Conservation (phyloP, 495 filamentous ascomycete species). For the Daldinia caldariorum region DNA sequence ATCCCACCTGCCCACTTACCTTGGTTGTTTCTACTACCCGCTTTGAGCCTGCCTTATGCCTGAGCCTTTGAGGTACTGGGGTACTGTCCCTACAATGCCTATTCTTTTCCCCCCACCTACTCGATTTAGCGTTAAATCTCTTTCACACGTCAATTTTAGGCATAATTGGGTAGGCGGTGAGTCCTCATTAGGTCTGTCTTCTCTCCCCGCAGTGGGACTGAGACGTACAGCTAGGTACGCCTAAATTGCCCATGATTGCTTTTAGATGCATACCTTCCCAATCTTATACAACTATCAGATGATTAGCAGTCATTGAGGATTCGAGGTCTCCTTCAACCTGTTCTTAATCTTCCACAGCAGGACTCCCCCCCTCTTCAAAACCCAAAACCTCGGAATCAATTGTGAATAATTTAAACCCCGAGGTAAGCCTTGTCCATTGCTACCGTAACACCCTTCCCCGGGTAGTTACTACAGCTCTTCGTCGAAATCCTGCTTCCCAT, state of each 20-base stretch:
- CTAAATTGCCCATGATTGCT: not conserved
- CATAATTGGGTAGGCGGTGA: conserved; percentile 35
- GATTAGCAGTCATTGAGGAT: not conserved
- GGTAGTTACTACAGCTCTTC: not conserved
- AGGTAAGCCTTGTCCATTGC: too few species aligned
- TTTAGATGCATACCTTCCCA: conserved; percentile 25
- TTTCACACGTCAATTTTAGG: conserved; percentile 31
- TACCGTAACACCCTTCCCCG: too few species aligned
- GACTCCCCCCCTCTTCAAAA: too few species aligned
- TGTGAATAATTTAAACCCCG: too few species aligned
- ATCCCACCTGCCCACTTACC: not conserved
- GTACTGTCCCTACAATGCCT: not conserved
- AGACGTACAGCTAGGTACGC: not conserved
- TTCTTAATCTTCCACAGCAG: too few species aligned
- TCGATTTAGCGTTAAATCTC: conserved; percentile 40
- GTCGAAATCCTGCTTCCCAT: not conserved
- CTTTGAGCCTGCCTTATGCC: conserved; percentile 20
- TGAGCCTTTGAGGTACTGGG: too few species aligned
- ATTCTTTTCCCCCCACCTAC: conserved; percentile 36
- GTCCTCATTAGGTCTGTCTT: not conserved
- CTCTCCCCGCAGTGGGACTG: conserved; percentile 14
- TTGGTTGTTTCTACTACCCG: conserved; percentile 3
- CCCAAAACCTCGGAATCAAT: too few species aligned
- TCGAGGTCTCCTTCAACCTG: too few species aligned
- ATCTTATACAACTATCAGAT: not conserved